A percentile compares a stretch with the other conserved stretches of the same genome.
Conservation (phyloP, 73 alveolate species). For the Uronychia setigera region DNA sequence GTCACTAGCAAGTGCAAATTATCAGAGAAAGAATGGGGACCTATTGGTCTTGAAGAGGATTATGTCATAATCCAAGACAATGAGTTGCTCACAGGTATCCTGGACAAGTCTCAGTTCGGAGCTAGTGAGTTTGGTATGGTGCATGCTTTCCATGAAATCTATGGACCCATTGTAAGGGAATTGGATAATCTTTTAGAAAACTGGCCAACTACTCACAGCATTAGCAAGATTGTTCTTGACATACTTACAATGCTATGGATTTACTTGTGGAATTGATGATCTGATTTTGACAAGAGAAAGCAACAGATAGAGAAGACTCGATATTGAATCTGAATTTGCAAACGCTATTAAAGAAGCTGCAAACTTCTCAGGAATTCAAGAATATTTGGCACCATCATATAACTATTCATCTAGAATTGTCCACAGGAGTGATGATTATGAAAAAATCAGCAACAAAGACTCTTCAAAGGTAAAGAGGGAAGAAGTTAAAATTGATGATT, state of each 20-base stretch:
- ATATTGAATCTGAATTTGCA: constrained; percentile 80
- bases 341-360: constrained; percentile 90
- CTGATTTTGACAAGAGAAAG: constrained; percentile 76
- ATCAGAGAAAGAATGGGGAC: constrained; percentile 85
- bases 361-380: constrained; percentile 84
- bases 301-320: constrained; percentile 83
- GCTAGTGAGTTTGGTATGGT: constrained; percentile 95
- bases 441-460: background rate
- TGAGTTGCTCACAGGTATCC: constrained; percentile 91
- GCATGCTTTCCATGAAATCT: constrained; percentile 96
- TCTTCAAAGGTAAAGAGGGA: background rate
- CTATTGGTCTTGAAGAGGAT: constrained; percentile 79
- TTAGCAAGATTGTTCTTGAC: constrained; percentile 92
- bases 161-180: constrained; percentile 73
- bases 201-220: constrained; percentile 95
- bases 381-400: constrained; percentile 51
- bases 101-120: constrained; percentile 97
- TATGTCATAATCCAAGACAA: constrained; percentile 87
- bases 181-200: constrained; percentile 48
- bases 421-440: constrained; percentile 17
- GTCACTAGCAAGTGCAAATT: constrained; percentile 87
- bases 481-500: constrained; percentile 12
- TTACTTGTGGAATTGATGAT: constrained; percentile 97
- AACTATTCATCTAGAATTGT: constrained; percentile 68
- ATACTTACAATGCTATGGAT: constrained; percentile 91